Conservation (phyloP, 371 early-diverging fungal genomes). For the Rhizopus delemar region DNA sequence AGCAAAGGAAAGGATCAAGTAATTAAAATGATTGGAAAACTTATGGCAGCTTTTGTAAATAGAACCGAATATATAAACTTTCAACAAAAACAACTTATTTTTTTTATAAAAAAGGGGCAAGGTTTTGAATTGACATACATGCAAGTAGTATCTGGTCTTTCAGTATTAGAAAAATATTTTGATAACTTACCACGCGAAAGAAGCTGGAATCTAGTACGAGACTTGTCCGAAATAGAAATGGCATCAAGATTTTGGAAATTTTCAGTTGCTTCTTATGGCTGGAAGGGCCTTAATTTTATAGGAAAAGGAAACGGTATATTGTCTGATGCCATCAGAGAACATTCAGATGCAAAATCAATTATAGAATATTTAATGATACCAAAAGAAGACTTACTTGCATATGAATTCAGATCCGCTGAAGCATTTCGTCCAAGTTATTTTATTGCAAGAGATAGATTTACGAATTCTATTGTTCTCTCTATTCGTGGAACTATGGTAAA, state of each 20-base stretch:
- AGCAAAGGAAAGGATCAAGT: constrained; percentile 31
- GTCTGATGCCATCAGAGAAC: constrained; percentile 68
- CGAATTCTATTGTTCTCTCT: constrained; percentile 71
- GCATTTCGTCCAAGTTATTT: constrained; percentile 84
- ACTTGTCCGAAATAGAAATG: constrained; percentile 59
- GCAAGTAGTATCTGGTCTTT: constrained; percentile 74
- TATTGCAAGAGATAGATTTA: constrained; percentile 70
- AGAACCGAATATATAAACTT: background rate
- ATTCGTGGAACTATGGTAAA: constrained; percentile 85
- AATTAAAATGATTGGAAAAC: constrained; percentile 58
- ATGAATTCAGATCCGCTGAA: constrained; percentile 69
- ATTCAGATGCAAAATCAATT: constrained; percentile 74
- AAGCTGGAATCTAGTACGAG: constrained; percentile 42
- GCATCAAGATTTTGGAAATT: constrained; percentile 64
- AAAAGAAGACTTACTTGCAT: constrained; percentile 73
- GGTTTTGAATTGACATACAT: constrained; percentile 78
- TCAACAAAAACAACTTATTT: background rate
- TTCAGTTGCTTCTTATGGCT: constrained; percentile 76
- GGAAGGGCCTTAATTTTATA: constrained; percentile 81
- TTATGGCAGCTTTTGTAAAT: constrained; percentile 59
- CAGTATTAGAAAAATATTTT: constrained; percentile 67
- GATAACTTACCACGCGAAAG: constrained; percentile 45
- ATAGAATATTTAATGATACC: constrained; percentile 68
- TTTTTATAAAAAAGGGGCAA: constrained; percentile 52
- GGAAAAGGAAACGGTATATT: constrained; percentile 72